These are phyloP conservation scores for Baudoinia panamericana DNA, from an alignment of 495 filamentous ascomycete species.

Conservation along the genomic window DNA sequence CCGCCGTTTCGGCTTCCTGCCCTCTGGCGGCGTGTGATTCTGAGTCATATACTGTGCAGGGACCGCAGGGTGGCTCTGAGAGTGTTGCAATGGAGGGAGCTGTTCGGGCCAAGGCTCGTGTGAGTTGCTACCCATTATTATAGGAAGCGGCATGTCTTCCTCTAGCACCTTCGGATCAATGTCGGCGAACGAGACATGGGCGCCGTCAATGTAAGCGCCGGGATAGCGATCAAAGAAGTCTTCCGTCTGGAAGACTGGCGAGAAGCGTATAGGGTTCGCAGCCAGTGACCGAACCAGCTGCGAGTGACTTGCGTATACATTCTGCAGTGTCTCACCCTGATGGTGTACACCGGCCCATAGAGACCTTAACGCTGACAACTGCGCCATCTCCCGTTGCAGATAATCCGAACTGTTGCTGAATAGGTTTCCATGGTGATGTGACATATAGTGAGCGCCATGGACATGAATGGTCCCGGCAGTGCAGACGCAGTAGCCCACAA, in stretches of 20 bases:
- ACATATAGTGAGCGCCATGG: constrained; percentile 68
- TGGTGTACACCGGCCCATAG: constrained; percentile 67
- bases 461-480: constrained; percentile 77
- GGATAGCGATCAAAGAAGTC: constrained; percentile 76
- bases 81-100: background rate
- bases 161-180: constrained; percentile 23
- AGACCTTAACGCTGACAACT: constrained; percentile 57
- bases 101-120: constrained; percentile 4
- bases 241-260: constrained; percentile 68
- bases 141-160: background rate
- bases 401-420: constrained; percentile 56
- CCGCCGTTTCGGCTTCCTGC: constrained; percentile 4
- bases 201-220: constrained; percentile 38
- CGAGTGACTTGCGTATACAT: constrained; percentile 56
- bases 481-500: constrained; percentile 69
- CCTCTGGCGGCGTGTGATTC: constrained; percentile 6
- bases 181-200: constrained; percentile 37
- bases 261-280: constrained; percentile 52
- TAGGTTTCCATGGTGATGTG: constrained; percentile 45
- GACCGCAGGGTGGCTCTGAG: background rate
- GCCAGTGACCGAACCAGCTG: constrained; percentile 60
- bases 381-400: constrained; percentile 62
- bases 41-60: constrained; percentile 16
- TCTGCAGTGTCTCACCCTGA: constrained; percentile 63
- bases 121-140: background rate